Conservation (phyloP, 495 filamentous ascomycete genomes). For the Aspergillus saccharolyticus region DNA sequence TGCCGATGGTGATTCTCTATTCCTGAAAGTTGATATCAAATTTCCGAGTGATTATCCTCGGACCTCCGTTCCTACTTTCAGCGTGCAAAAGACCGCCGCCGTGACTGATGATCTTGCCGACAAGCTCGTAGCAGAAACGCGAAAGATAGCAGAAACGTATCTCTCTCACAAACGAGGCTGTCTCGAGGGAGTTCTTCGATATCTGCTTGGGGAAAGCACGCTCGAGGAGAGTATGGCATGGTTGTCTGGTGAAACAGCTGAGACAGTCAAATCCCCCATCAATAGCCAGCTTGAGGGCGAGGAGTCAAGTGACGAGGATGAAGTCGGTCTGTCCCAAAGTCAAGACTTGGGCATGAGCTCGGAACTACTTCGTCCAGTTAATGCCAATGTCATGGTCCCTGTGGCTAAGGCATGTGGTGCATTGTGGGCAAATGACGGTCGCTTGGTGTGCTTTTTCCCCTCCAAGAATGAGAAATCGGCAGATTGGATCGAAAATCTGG, state of each 20-base stretch:
- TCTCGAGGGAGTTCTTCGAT: slow-evolving; percentile 75
- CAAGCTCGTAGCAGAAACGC: slow-evolving; percentile 61
- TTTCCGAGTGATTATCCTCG: slow-evolving; percentile 78
- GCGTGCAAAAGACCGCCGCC: slow-evolving; percentile 70
- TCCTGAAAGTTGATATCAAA: slow-evolving; percentile 71
- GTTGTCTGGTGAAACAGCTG: slow-evolving; percentile 48
- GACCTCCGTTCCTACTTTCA: slow-evolving; percentile 57
- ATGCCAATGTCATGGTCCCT: slow-evolving; percentile 72
- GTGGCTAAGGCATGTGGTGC: slow-evolving; percentile 70
- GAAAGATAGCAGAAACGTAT: slow-evolving; percentile 64
- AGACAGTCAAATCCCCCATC: slow-evolving; percentile 45
- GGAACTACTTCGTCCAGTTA: slow-evolving; percentile 50
- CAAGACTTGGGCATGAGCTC: slow-evolving; percentile 53
- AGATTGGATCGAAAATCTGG: slow-evolving; percentile 56
- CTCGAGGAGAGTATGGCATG: slow-evolving; percentile 69
- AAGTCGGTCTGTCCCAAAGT: slow-evolving; percentile 53
- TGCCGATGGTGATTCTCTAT: slow-evolving; percentile 59
- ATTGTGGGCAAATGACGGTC: slow-evolving; percentile 70
- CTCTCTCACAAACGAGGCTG: slow-evolving; percentile 67
- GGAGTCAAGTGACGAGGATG: slow-evolving; percentile 81
- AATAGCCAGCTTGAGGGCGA: slow-evolving; percentile 60
- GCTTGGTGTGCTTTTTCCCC: slow-evolving; percentile 81
- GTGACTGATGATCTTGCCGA: slow-evolving; percentile 64
- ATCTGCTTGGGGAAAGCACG: slow-evolving; percentile 77
- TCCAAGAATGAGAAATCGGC: slow-evolving; percentile 69